Evolutionary conservation across 352 stramenopile genomes (phyloP), one percentile per base, ranked within the genome.

Genomic region (Phytophthora pinifolia): DNA sequence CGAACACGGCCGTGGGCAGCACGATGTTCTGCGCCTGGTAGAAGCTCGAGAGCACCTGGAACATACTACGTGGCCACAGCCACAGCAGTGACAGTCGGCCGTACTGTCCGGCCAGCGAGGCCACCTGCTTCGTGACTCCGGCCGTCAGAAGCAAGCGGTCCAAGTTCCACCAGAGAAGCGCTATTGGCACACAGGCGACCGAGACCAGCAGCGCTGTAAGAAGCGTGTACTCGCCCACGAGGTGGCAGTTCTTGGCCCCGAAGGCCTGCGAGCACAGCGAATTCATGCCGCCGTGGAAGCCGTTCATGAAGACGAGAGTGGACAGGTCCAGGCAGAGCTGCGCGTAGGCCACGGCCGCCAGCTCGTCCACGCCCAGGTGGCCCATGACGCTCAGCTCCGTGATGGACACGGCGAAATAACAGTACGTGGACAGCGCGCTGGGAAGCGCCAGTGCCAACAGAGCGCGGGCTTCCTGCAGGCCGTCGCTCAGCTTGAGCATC

Each of bases 181-280:
- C 74, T 55, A 94, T 70, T 18, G 83, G 83, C 0, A 81, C 57
- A 30, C 74, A 88, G 47, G 67, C 57, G 36, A 79, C 43, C 17
- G 79, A 80, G 27, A 87, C 47, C 37, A 79, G 54, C 22, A 86
- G 61, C 48, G 52, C 52, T 33, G 74, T 82, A 35, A 86, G 58
- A 37, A 86, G 60, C 39, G 74, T 72, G 63, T 88, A 90, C 39
- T 78, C 67, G 37, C 69, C 74, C 17, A 90, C 62, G 20, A 94
- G 49, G 12, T 76, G 66, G 38, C 64, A 91, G 54, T 94, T 94
- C 45, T 79, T 83, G 46, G 86, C 83, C 9, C 86, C 86, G 44
- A 91, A 90, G n/a, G 86, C 86, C 49, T 96, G 86, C 22, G 83
- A 90, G 59, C 73, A 89, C 9, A 96, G 80, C 53, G 83, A 67